A percentile compares a stretch with the other conserved stretches of the same genome.
These are phyloP conservation scores for Trypanosoma melophagium DNA, from an alignment of 208 protist genomes.

Conservation along the genomic window DNA sequence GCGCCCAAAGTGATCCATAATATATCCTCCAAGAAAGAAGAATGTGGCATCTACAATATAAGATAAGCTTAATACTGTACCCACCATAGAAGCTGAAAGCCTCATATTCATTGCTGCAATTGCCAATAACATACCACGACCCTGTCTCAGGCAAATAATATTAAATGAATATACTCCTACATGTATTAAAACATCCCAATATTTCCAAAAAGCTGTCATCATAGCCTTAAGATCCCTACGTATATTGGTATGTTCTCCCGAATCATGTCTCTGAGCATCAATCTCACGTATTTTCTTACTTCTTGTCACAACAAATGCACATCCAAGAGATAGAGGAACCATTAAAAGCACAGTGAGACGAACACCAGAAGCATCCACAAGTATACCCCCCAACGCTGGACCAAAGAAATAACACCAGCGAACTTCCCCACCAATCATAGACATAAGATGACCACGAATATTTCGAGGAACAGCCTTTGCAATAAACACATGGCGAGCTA, in stretches of 20 bases:
- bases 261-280: conserved; percentile 3
- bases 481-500: conserved; percentile 25
- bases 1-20: conserved; percentile 65
- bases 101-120: conserved; percentile 23
- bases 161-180: conserved; percentile 23
- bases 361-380: conserved; percentile 1
- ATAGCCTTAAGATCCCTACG: conserved; percentile 1
- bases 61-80: conserved; percentile 48
- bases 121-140: conserved; percentile 8
- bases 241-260: not conserved
- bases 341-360: conserved; percentile 15
- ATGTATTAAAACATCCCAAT: conserved; percentile 24
- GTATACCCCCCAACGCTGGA: conserved; percentile 2
- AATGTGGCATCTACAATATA: conserved; percentile 34
- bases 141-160: conserved; percentile 12
- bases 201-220: not conserved
- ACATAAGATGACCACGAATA: conserved; percentile 24
- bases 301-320: conserved; percentile 1
- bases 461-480: conserved; percentile 17
- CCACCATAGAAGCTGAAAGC: conserved; percentile 19
- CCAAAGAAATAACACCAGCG: conserved; percentile 22
- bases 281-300: conserved; percentile 9
- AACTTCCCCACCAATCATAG: conserved; percentile 12
- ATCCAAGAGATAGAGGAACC: conserved; percentile 6
- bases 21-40: conserved; percentile 71